These are phyloP conservation scores for Cordyceps tenuipes DNA, from an alignment of 2,329 filamentous ascomycete genomes.

Conservation along the genomic window DNA sequence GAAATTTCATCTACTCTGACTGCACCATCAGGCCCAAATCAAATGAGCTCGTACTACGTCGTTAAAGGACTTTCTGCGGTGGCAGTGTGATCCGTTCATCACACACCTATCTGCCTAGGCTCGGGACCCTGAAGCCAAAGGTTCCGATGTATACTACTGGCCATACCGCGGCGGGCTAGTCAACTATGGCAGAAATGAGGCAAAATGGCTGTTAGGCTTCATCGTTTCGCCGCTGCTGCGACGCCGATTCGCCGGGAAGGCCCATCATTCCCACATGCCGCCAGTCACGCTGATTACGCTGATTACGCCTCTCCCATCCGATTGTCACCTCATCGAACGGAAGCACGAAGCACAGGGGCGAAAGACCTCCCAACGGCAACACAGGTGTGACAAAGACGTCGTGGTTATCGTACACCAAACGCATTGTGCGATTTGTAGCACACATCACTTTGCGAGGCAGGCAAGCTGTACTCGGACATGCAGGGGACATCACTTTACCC, in stretches of 20 bases:
- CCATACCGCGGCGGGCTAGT: too few species aligned
- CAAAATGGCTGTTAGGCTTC: neutral
- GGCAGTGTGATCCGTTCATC: neutral
- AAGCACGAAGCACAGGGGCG: neutral
- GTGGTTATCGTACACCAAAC: neutral
- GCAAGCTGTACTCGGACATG: conserved; percentile 3
- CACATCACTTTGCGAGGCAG: neutral
- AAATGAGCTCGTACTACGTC: neutral
- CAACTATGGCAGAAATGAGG: neutral
- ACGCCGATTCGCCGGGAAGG: neutral
- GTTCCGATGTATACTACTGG: neutral
- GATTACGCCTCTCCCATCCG: neutral
- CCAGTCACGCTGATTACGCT: neutral
- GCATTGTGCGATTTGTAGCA: neutral
- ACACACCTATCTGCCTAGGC: neutral
- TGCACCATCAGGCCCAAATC: conserved; percentile 1
- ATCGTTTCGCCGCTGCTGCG: neutral
- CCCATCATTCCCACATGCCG: neutral
- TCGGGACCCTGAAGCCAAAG: neutral
- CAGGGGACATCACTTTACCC: neutral
- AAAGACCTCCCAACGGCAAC: neutral
- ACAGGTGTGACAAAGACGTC: neutral
- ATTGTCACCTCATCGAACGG: neutral
- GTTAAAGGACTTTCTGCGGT: neutral
- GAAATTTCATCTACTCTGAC: neutral